phyloP scores from a whole-genome alignment of 2,329 filamentous ascomycete species.

The Verticillium zaregamsianum region DNA sequence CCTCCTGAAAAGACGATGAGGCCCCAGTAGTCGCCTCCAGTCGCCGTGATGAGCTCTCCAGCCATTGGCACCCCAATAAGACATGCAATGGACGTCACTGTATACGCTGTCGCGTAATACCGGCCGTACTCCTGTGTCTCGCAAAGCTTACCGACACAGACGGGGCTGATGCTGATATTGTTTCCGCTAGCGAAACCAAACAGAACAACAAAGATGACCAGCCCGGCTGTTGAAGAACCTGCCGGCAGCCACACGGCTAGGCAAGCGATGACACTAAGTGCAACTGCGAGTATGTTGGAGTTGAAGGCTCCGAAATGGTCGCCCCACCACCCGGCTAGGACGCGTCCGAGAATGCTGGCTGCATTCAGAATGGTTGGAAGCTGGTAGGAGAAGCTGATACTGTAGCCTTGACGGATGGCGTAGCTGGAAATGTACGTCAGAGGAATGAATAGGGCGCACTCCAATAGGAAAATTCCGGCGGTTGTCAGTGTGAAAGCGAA shows the following conservation, averaged over 20 bases:
- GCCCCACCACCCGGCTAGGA: too few species aligned
- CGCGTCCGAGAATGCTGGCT: too few species aligned
- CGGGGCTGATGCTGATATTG: constrained; percentile 64
- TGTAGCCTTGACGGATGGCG: too few species aligned
- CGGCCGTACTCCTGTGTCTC: constrained; percentile 62
- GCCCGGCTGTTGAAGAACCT: constrained; percentile 28
- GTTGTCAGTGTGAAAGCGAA: too few species aligned
- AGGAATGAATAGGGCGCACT: too few species aligned
- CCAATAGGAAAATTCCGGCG: too few species aligned
- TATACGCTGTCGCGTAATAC: constrained; percentile 65
- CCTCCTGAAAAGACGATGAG: not conserved
- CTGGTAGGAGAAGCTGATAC: too few species aligned
- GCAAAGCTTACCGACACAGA: constrained; percentile 66
- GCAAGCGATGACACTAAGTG: too few species aligned
- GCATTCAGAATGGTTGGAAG: too few species aligned
- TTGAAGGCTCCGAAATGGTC: too few species aligned
- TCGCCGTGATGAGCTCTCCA: not conserved
- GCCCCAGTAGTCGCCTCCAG: not conserved
- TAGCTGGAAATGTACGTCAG: too few species aligned
- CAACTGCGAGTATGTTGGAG: too few species aligned
- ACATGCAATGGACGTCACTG: constrained; percentile 57
- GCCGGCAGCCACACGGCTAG: constrained; percentile 16
- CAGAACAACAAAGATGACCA: constrained; percentile 54
- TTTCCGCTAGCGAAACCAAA: constrained; percentile 65
- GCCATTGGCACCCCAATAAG: constrained; percentile 3